phyloP scores from a whole-genome alignment of 225 moss, liverwort and hornwort genomes.

The Pseudoscleropodium purum region DNA sequence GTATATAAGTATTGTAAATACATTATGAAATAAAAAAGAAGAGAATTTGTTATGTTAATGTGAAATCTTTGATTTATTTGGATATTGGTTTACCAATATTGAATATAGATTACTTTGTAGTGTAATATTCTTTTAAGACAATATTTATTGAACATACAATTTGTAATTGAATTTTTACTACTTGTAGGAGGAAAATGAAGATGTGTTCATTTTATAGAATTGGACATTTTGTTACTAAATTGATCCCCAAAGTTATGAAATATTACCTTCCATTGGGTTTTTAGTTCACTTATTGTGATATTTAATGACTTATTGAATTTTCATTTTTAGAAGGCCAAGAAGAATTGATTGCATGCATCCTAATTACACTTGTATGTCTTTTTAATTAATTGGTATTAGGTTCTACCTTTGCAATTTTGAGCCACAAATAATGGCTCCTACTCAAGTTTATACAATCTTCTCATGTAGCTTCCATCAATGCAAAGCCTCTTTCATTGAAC shows the following conservation, averaged over 20 bases:
- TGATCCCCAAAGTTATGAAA: neutral
- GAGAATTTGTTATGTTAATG: too few relatives aligned
- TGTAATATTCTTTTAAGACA: neutral
- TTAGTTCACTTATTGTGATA: neutral
- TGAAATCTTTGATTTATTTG: neutral
- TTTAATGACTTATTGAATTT: neutral
- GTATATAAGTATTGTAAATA: neutral
- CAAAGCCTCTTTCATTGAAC: rapidly evolving
- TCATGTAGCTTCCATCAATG: rapidly evolving
- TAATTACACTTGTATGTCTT: neutral
- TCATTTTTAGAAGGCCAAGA: rapidly evolving
- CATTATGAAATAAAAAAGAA: too few relatives aligned
- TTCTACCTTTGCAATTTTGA: rapidly evolving
- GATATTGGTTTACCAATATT: neutral
- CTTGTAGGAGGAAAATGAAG: neutral
- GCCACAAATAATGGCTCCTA: rapidly evolving
- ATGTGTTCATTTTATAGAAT: neutral
- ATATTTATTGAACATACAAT: too few relatives aligned
- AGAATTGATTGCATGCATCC: rapidly evolving
- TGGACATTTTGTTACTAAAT: neutral
- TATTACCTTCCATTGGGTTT: too few relatives aligned
- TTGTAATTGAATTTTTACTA: neutral
- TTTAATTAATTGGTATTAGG: neutral
- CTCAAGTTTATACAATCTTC: rapidly evolving
- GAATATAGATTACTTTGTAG: neutral